phyloP scores from a whole-genome alignment of 78 protist species.

The Guillardia theta region DNA sequence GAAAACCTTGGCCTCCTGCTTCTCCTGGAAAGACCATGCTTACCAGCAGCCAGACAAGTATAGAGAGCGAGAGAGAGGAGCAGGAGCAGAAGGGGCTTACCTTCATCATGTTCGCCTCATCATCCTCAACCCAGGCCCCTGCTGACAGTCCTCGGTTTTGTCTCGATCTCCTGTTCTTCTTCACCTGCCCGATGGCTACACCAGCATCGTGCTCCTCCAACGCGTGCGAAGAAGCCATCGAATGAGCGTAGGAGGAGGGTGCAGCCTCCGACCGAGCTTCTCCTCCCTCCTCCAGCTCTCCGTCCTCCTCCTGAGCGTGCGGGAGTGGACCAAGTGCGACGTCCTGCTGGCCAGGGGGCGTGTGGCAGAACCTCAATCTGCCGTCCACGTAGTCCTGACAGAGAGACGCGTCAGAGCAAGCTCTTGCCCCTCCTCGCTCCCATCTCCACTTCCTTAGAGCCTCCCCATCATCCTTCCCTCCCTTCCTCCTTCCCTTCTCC shows the following conservation, averaged over 20 bases:
- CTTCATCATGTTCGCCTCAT: not conserved
- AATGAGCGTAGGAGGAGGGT: no score
- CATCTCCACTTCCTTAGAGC: no score
- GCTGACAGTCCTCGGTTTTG: slow-evolving; percentile 21
- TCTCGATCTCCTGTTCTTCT: not conserved
- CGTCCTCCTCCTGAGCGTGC: not conserved
- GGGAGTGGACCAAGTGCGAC: not conserved
- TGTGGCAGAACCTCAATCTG: slow-evolving; percentile 8
- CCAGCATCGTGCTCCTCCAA: not conserved
- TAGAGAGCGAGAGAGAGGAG: not conserved
- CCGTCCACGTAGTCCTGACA: not conserved
- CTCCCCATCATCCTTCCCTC: no score
- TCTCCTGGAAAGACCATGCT: not conserved
- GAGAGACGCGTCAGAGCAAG: no score
- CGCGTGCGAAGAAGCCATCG: not conserved
- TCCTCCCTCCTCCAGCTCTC: not conserved
- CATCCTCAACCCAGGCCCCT: not conserved
- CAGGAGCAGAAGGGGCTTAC: not conserved
- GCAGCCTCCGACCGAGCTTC: not conserved
- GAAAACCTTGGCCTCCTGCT: not conserved
- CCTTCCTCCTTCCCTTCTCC: no score
- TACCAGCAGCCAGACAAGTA: not conserved
- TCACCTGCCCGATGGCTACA: not conserved
- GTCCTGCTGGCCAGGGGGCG: not conserved
- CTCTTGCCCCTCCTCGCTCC: no score